These are phyloP conservation scores for Candida pini DNA, from an alignment of 805 yeast species.

Conservation along the genomic window DNA sequence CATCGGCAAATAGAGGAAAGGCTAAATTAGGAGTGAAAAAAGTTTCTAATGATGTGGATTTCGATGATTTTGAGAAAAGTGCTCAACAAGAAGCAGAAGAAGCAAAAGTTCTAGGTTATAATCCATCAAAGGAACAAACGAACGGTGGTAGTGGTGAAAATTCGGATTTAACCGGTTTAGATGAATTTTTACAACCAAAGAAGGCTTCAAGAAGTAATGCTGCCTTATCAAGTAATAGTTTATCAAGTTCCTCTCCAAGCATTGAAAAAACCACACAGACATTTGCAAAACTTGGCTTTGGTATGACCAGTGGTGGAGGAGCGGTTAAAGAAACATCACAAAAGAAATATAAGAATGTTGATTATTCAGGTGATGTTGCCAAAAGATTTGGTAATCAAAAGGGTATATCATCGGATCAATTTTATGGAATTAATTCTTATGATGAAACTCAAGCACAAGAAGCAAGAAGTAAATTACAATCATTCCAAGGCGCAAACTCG, in stretches of 20 bases:
- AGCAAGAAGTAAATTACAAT: conserved; percentile 74
- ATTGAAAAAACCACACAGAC: conserved; percentile 53
- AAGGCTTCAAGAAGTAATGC: conserved; percentile 15
- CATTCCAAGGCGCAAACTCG: conserved; percentile 80
- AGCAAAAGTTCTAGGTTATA: conserved; percentile 48
- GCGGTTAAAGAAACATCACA: conserved; percentile 26
- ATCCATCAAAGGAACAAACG: conserved; percentile 29
- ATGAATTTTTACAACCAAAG: conserved; percentile 11
- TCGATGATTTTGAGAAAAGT: conserved; percentile 61
- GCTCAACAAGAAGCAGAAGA: conserved; percentile 82
- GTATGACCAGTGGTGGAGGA: conserved; percentile 70
- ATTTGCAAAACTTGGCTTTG: conserved; percentile 83
- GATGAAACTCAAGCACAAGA: conserved; percentile 75
- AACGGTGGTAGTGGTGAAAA: conserved; percentile 2
- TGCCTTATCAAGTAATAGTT: conserved; percentile 1
- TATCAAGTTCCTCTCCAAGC: conserved; percentile 18
- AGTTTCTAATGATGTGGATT: conserved; percentile 45
- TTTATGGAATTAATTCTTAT: conserved; percentile 80
- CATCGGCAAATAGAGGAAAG: conserved; percentile 49
- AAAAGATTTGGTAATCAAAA: conserved; percentile 82
- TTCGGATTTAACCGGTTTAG: conserved; percentile 9
- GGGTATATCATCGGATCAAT: conserved; percentile 94
- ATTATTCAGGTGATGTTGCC: conserved; percentile 70
- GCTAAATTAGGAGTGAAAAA: conserved; percentile 58
- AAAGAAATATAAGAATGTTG: conserved; percentile 29